Base-by-base conservation (phyloP, 1,139 yeast species). In the Wickerhamiella pararugosa region DNA sequence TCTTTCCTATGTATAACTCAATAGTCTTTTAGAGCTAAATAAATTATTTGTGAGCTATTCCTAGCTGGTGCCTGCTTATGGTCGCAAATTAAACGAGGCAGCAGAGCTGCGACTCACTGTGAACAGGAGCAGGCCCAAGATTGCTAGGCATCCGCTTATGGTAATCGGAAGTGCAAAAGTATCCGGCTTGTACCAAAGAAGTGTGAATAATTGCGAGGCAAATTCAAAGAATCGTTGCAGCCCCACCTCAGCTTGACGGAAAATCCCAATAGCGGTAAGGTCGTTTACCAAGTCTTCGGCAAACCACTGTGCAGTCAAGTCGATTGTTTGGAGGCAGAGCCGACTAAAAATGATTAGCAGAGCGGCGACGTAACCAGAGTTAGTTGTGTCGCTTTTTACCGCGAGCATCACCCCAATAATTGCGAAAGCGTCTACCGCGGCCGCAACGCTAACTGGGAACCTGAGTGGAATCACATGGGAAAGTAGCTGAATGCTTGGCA, bases 281-380 rank as follows among this genome's bases (percentile, higher is more conserved):
- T 51, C 53, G 3, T 45, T 46, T 8, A 51, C 36, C 26, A 49
- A 46, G 11, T 44, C 44, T 2, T 43, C 41, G 5, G 48, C 45
- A 25, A 47, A 48, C 37, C 37, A 40, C 6, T 43, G 47, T n/a
- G 46, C 42, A 5, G 32, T 31, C 11, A 35, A 27, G 27, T 42
- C 48, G 31, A 50, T 21, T 1, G 25, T 21, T 7, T 30, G 37
- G 5, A 42, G 36, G 32, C 34, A 9, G 15, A 30, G n/a, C 9
- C 39, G 34, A 2, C 37, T 27, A 21, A 32, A 25, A 8, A 42
- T 11, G 6, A 36, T 32, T 5, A 29, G 21, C 6, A 42, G 31
- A 33, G 45, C 34, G 36, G 47, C 29, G 37, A 25, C 10, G 42
- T 15, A 15, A 43, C 49, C 7, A 46, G 21, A 5, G 27, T 6